Evolutionary conservation across 2,329 filamentous ascomycete species (phyloP), one percentile per base, ranked within the genome.

Genomic region (Aspergillus latus): DNA sequence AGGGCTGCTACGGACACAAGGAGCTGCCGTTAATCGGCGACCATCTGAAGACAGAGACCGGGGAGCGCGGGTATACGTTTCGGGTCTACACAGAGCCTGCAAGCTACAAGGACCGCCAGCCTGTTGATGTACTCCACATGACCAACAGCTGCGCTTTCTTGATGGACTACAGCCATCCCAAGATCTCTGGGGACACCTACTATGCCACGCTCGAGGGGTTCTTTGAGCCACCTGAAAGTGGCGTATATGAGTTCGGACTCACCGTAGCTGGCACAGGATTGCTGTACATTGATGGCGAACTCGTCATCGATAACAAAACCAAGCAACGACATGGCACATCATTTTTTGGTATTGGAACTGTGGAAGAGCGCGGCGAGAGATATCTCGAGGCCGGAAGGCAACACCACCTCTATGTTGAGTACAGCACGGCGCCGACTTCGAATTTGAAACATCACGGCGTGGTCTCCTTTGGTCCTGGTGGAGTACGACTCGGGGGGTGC

Each of bases 311-410:
- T 72, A 88, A 89, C 64, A 80, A 81, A 15, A 86, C 84, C 48
- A 83, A 84, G 56, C 87, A 89, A 68, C 76, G 70, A 46, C 79
- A 82, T 26, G 85, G 86, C 10, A 82, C 85, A 44, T 81, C 82
- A 3, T 89, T 89, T 76, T 86, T 88, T 59, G 84, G 86, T 21
- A 78, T 78, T n/a, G 86, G 82, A 2, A 88, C 85, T 0, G 74
- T 80, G 3, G 87, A 90, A 68, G 83, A 88, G 62, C 80, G 81
- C 46, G 85, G 85, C 10, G 75, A 74, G 1, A 79, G 84, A 52
- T 69, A 80, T 3, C 77, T 89, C 52, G 80, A 81, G 58, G 82
- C 82, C 63, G 85, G 83, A 77, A 0, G 88, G 88, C 72, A 76
- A 78, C 40, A 65, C 85, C 66, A 76, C 82, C 21, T 21, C 21